Conservation (phyloP, 176 grass and related monocot genomes). For the Cenchrus fungigraminus region DNA sequence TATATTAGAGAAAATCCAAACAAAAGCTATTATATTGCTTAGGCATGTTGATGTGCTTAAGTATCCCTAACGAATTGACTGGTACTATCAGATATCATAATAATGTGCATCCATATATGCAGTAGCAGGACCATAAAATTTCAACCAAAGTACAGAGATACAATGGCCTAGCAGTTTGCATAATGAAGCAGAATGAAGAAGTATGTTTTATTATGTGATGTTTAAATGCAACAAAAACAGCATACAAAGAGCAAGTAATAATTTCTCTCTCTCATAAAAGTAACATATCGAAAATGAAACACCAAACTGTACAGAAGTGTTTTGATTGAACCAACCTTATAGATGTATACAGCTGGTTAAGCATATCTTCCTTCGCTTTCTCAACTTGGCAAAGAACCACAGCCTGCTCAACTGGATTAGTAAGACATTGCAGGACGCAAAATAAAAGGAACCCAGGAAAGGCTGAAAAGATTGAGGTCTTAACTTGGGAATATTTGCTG, state of each 20-base stretch:
- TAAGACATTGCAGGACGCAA: constrained; percentile 20
- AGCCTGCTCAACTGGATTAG: constrained; percentile 57
- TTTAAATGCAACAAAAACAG: constrained; percentile 9
- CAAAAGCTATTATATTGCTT: background rate
- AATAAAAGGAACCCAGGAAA: constrained; percentile 3
- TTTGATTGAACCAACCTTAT: constrained; percentile 66
- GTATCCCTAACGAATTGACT: background rate
- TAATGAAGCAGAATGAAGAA: constrained; percentile 1
- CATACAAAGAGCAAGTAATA: background rate
- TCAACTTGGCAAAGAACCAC: constrained; percentile 92
- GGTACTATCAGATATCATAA: background rate
- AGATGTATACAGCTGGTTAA: constrained; percentile 86
- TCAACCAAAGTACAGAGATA: constrained; percentile 4
- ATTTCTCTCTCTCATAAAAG: background rate
- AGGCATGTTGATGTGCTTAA: background rate
- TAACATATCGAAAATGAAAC: background rate
- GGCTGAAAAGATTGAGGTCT: constrained; percentile 12
- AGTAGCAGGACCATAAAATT: background rate
- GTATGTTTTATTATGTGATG: background rate
- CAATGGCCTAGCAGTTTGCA: background rate
- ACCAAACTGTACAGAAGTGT: constrained; percentile 1
- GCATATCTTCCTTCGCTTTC: constrained; percentile 89
- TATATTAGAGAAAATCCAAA: background rate
- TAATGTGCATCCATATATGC: background rate
- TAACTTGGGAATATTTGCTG: constrained; percentile 85